These are phyloP conservation scores for Ascochyta rabiei DNA, from an alignment of 2,329 filamentous ascomycete genomes.

Conservation along the genomic window DNA sequence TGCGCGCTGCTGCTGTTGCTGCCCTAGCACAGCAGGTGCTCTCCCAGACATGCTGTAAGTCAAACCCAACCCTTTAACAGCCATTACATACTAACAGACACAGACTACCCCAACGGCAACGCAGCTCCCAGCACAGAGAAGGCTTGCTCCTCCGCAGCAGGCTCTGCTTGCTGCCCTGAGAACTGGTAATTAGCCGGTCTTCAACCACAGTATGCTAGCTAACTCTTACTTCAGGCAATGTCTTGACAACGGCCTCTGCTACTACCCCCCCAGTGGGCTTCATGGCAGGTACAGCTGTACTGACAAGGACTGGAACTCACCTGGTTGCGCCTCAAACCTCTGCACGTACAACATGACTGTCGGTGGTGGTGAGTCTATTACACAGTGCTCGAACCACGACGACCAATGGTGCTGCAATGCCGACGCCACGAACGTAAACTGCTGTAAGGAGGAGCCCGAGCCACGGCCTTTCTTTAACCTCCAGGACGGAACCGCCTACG, in stretches of 20 bases:
- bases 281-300: conserved; percentile 46
- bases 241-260: conserved; percentile 47
- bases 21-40: conserved; percentile 25
- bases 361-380: conserved; percentile 40
- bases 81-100: conserved; percentile 13
- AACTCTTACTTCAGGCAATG: conserved; percentile 24
- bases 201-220: not conserved
- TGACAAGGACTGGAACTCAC: conserved; percentile 41
- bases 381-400: conserved; percentile 41
- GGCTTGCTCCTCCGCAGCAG: conserved; percentile 41
- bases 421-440: conserved; percentile 35
- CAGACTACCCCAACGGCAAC: conserved; percentile 45
- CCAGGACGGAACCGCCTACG: conserved; percentile 38
- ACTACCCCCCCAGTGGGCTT: conserved; percentile 33
- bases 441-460: conserved; percentile 39
- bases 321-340: conserved; percentile 41
- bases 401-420: conserved; percentile 47
- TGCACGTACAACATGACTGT: conserved; percentile 40
- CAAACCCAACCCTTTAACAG: not conserved
- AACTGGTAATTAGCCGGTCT: conserved; percentile 26
- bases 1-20: conserved; percentile 27
- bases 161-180: conserved; percentile 45
- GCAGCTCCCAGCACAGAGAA: conserved; percentile 37
- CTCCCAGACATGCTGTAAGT: conserved; percentile 42
- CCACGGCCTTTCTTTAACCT: conserved; percentile 44